A percentile compares a stretch with the other conserved stretches of the same genome.
phyloP scores from a whole-genome alignment of 1,284 basidiomycete species.

The Sutorius eximius region DNA sequence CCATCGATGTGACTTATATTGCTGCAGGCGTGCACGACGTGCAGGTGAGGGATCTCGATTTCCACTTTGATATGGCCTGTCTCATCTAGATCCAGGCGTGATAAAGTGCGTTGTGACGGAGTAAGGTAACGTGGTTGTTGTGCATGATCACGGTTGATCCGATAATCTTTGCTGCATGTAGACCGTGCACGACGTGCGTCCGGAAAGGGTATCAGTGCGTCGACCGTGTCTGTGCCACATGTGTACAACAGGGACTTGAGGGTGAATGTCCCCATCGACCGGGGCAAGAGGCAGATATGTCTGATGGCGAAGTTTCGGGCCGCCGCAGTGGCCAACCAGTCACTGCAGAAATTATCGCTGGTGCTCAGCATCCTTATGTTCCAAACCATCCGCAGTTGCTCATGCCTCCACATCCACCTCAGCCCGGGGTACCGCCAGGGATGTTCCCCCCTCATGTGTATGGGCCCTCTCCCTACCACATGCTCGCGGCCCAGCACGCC shows the following conservation, averaged over 20 bases:
- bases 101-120: conserved; percentile 60
- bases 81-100: conserved; percentile 41
- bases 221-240: conserved; percentile 45
- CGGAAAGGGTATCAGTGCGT: conserved; percentile 50
- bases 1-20: conserved; percentile 8
- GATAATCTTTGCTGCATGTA: conserved; percentile 21
- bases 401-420: conserved; percentile 19
- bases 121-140: conserved; percentile 38
- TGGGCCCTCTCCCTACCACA: conserved; percentile 30
- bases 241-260: conserved; percentile 42
- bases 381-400: conserved; percentile 12
- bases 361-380: conserved; percentile 18
- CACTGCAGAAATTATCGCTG: conserved; percentile 1
- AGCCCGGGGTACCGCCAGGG: conserved; percentile 11
- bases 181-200: conserved; percentile 49
- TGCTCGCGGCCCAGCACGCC: conserved; percentile 27
- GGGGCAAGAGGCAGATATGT: conserved; percentile 29
- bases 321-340: conserved; percentile 6
- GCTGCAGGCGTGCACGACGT: conserved; percentile 52
- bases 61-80: conserved; percentile 1
- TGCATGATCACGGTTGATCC: neutral
- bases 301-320: conserved; percentile 34
- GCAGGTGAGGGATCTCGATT: conserved; percentile 43
- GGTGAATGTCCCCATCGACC: conserved; percentile 45
- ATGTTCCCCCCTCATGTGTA: conserved; percentile 27